Base-by-base conservation (phyloP, 1,284 basidiomycete genomes). In the Mycosarcoma mackinlayi region DNA sequence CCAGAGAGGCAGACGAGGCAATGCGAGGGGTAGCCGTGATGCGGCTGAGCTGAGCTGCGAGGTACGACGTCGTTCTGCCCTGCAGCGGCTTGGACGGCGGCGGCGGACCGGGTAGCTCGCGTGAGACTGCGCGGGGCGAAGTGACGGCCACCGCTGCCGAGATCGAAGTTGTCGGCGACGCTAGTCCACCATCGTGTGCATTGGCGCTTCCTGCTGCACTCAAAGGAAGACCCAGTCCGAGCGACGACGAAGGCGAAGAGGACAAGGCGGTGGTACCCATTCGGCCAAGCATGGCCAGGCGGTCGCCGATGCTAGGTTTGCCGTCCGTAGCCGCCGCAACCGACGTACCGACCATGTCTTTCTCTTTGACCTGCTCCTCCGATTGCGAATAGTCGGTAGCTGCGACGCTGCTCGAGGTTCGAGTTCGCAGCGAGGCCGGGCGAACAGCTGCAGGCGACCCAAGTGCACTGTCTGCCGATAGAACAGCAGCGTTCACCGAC, bases 211-310 rank as follows among this genome's bases (percentile, higher is more conserved):
- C 6, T 1, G 41, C 14, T n/a, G 54, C 30, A 14, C 30, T 31
- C 30, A 14, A 39, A 14, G 51, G 41, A n/a, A 46, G 34, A 28
- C 58, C 51, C 7, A 53, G 10, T 6, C 58, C 58, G 16, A 59
- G 18, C 6, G 51, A 45, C 6, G 47, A 42, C 19, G 59, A 46
- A 19, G 52, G 45, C 2, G 51, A 60, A 18, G 56, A 53, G 11
- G 51, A 49, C 33, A 47, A 33, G 6, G 45, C 45, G 6, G 45
- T 35, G 2, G 44, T 18, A 19, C 57, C 48, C 18, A 82, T 41
- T 24, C 74, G 65, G 6, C 79, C 76, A 10, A 83, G 67, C 14
- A 87, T 88, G 3, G 91, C 90, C 65, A 93, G 83, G 18, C 59
- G 35, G 19, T 58, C 55, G 3, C 50, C 54, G 30, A 54, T 39